A percentile compares a stretch with the other conserved stretches of the same genome.
Conservation (phyloP, 176 grass and related monocot genomes). For the Cocos nucifera region DNA sequence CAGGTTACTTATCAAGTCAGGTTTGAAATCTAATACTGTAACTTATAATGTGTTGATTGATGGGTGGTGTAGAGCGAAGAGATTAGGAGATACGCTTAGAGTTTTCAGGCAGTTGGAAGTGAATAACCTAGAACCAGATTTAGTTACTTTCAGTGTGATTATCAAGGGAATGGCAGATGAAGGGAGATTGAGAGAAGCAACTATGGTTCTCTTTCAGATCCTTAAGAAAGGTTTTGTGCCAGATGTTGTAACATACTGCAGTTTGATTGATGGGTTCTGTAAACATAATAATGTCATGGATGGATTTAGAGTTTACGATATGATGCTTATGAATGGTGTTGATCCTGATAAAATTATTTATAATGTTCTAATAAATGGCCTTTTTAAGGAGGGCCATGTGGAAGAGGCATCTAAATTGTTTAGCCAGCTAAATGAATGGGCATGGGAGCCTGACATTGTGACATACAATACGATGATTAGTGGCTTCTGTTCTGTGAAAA, state of each 20-base stretch:
- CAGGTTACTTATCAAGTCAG: not conserved
- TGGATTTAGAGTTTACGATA: too few species aligned
- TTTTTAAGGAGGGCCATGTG: conserved; percentile 10
- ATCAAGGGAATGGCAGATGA: conserved; percentile 17
- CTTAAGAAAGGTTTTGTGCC: conserved; percentile 1
- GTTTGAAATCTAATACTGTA: too few species aligned
- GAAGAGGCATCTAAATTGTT: not conserved
- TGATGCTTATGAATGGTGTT: conserved; percentile 1
- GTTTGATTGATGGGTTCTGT: too few species aligned
- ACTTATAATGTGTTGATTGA: conserved; percentile 4
- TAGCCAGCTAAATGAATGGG: not conserved
- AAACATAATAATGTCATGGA: too few species aligned
- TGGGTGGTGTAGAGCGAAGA: conserved; percentile 1
- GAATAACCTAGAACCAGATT: not conserved
- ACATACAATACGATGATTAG: conserved; percentile 16
- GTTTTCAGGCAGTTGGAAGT: not conserved
- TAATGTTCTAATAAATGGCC: conserved; percentile 19
- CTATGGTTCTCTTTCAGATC: conserved; percentile 11
- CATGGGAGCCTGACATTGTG: conserved; percentile 5
- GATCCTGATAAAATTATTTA: conserved; percentile 11
- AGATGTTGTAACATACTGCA: conserved; percentile 1
- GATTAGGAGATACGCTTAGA: conserved; percentile 4
- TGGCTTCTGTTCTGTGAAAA: conserved; percentile 12
- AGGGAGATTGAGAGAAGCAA: conserved; percentile 12
- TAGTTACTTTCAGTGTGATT: conserved; percentile 13